Base-by-base conservation (phyloP, 192 early-diverging fungal species). In the Backusella morwellensis region DNA sequence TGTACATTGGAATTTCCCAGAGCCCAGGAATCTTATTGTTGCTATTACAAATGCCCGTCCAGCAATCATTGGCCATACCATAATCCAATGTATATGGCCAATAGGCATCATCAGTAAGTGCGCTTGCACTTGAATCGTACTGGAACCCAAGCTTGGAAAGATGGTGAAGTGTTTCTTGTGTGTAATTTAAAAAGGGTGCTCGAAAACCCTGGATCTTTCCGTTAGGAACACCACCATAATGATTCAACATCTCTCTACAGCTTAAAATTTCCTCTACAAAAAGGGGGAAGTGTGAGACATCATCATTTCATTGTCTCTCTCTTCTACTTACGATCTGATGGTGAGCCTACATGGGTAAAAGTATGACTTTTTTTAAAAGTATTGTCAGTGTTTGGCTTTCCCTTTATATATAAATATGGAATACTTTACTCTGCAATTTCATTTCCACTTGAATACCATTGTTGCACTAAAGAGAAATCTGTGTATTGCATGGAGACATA, bases 31-130 rank as follows among this genome's bases (percentile, higher is more conserved):
- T 72, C 19, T 66, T 59, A 23, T 76, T 56, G 2, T 71, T 34
- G 14, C 32, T 21, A 47, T 78, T 74, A 56, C 90, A 91, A 41
- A 75, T 59, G 40, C 83, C 83, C 19, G 68, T 84, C 80, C 80
- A 84, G 44, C 85, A 87, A 68, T 89, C 88, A 68, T 89, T 86
- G 66, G 86, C 77, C 17, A 89, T 32, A 71, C 90, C 90, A 73
- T 88, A 75, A 72, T 91, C 90, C 6, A 90, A 74, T 0, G 90
- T 91, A 72, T 91, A 91, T 19, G 90, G 90, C 90, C 90, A 91
- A 35, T 76, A 81, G 1, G 83, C 80, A 67, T 87, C 80, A 8
- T 78, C 74, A 9, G 77, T 44, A 6, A 82, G 73, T 2, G 84
- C 83, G 26, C 85, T 77, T 9, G 81, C 78, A 8, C 85, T 86